These are phyloP conservation scores for Pterulicium gracile DNA, from an alignment of 1,284 basidiomycete species.

Conservation along the genomic window DNA sequence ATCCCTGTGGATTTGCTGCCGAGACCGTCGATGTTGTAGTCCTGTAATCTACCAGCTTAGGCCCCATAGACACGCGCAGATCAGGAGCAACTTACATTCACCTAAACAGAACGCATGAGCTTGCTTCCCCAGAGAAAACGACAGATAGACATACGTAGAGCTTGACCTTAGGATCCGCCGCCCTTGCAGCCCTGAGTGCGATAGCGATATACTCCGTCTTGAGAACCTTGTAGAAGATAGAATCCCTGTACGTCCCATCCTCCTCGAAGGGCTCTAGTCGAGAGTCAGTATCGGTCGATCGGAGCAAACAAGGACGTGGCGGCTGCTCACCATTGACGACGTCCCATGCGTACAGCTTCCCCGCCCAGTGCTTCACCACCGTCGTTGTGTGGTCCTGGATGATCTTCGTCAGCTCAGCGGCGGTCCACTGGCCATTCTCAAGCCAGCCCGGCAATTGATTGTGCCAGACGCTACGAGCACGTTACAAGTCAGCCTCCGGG, in stretches of 20 bases:
- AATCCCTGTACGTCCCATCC: constrained; percentile 37
- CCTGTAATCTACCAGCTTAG: constrained; percentile 19
- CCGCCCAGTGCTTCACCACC: constrained; percentile 37
- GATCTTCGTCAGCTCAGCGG: constrained; percentile 28
- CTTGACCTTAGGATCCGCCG: constrained; percentile 29
- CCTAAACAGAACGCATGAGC: constrained; percentile 14
- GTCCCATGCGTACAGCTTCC: constrained; percentile 35
- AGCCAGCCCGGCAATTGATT: constrained; percentile 44
- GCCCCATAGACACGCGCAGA: constrained; percentile 9
- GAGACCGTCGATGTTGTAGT: constrained; percentile 42
- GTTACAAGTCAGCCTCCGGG: constrained; percentile 1
- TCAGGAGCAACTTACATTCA: constrained; percentile 10
- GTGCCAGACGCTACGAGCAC: constrained; percentile 47
- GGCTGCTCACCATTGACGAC: constrained; percentile 22
- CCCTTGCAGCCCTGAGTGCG: constrained; percentile 29
- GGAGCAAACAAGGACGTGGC: background rate
- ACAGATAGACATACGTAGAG: constrained; percentile 23
- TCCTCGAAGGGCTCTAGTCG: constrained; percentile 42
- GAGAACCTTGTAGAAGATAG: constrained; percentile 27
- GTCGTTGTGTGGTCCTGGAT: constrained; percentile 35
- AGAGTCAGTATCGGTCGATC: background rate
- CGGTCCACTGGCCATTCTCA: constrained; percentile 25
- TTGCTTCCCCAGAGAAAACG: background rate
- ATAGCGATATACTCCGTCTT: constrained; percentile 26
- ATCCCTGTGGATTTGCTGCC: constrained; percentile 43